These are phyloP conservation scores for Pleurotus sapidus DNA, from an alignment of 768 basidiomycete genomes.

Conservation along the genomic window DNA sequence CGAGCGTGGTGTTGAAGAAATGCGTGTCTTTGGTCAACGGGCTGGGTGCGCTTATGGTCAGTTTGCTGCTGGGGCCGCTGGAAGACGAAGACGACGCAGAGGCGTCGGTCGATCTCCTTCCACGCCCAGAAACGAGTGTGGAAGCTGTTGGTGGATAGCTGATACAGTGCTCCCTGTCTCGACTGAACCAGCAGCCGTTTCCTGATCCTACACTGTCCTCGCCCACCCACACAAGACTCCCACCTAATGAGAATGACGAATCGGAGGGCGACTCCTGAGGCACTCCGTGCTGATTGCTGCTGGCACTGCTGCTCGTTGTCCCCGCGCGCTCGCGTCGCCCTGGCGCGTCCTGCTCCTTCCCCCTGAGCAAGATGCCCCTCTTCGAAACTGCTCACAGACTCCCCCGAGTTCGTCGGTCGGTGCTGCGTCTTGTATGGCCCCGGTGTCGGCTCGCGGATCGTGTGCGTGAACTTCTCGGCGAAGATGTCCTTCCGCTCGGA, in stretches of 20 bases:
- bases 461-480: slow-evolving; percentile 67
- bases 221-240: slow-evolving; percentile 82
- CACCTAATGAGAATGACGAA: slow-evolving; percentile 72
- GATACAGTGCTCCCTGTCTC: slow-evolving; percentile 32
- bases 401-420: slow-evolving; percentile 52
- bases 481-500: slow-evolving; percentile 93
- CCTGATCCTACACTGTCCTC: slow-evolving; percentile 57
- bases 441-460: slow-evolving; percentile 23
- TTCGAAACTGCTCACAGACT: slow-evolving; percentile 69
- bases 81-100: slow-evolving; percentile 62
- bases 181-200: slow-evolving; percentile 44
- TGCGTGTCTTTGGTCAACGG: slow-evolving; percentile 83
- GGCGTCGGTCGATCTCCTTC: slow-evolving; percentile 68
- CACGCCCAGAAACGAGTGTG: slow-evolving; percentile 41
- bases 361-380: slow-evolving; percentile 54
- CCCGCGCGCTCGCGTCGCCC: slow-evolving; percentile 28
- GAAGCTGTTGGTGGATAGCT: slow-evolving; percentile 35
- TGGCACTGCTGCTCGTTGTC: slow-evolving; percentile 33
- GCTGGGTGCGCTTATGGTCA: slow-evolving; percentile 42
- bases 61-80: slow-evolving; percentile 33
- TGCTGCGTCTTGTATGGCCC: slow-evolving; percentile 25
- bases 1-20: slow-evolving; percentile 84
- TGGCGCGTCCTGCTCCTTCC: slow-evolving; percentile 7
- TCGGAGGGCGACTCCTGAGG: slow-evolving; percentile 62
- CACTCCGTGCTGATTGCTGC: slow-evolving; percentile 22